These are phyloP conservation scores for Peribolospora baueri DNA, from an alignment of 768 basidiomycete genomes.

Conservation along the genomic window DNA sequence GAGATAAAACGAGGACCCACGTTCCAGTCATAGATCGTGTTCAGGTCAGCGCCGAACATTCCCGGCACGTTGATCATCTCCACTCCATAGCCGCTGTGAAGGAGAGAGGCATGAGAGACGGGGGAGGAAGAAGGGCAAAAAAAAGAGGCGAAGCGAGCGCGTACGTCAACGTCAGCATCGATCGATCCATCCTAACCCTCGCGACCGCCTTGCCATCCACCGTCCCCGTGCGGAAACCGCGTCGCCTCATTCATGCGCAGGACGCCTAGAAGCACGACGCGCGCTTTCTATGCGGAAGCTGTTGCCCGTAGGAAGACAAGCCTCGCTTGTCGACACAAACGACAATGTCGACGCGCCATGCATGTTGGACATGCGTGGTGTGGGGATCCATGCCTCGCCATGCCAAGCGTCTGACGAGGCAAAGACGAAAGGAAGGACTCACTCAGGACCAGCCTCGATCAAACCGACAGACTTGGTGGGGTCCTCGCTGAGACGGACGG, in stretches of 20 bases:
- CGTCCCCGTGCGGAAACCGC: too few species aligned
- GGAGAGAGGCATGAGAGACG: too few species aligned
- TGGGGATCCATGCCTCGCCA: too few species aligned
- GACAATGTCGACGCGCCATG: too few species aligned
- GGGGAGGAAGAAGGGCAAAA: background rate
- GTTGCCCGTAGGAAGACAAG: background rate
- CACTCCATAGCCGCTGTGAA: background rate
- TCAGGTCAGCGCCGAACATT: background rate
- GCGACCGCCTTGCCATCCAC: too few species aligned
- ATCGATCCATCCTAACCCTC: too few species aligned
- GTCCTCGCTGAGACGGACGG: constrained; percentile 11
- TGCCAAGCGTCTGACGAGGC: background rate
- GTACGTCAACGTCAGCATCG: too few species aligned
- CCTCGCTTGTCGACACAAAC: background rate
- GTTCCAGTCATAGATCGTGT: constrained; percentile 3
- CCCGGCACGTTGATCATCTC: background rate
- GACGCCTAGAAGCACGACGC: too few species aligned
- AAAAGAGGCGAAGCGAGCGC: background rate
- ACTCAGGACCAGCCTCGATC: constrained; percentile 12
- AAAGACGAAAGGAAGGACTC: background rate
- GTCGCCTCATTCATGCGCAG: too few species aligned
- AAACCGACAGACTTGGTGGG: constrained; percentile 9
- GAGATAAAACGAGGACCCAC: background rate
- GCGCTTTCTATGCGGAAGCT: too few species aligned
- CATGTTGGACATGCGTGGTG: too few species aligned